Percentiles rank a stretch among this genome's conserved stretches.
phyloP scores from a whole-genome alignment of 495 filamentous ascomycete species.

The Pyrenopolyporus hunteri region DNA sequence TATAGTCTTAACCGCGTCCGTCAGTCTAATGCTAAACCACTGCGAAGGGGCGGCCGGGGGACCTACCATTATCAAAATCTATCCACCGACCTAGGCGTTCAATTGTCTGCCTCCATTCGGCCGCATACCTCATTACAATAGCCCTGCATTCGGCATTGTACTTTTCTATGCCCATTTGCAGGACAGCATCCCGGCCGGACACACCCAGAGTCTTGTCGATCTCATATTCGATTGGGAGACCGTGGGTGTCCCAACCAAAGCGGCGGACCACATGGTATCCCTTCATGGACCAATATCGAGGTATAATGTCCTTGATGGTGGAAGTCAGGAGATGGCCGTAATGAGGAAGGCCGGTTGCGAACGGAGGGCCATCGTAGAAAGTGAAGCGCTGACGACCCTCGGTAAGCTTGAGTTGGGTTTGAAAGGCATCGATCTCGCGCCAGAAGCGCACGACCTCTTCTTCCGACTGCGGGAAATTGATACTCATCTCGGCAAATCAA shows the following conservation, averaged over 20 bases:
- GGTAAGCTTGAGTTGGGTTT: slow-evolving; percentile 59
- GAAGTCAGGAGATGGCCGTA: slow-evolving; percentile 96
- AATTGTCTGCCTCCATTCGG: slow-evolving; percentile 90
- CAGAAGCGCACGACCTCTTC: slow-evolving; percentile 35
- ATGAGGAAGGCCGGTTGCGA: slow-evolving; percentile 77
- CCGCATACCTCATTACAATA: slow-evolving; percentile 92
- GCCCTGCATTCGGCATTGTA: slow-evolving; percentile 94
- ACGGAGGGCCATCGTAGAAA: slow-evolving; percentile 77
- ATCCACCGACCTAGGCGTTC: slow-evolving; percentile 95
- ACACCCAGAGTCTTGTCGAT: slow-evolving; percentile 97
- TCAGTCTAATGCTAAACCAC: background rate
- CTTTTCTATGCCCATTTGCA: slow-evolving; percentile 82
- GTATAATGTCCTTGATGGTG: slow-evolving; percentile 97
- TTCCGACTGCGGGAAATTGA: slow-evolving; percentile 28
- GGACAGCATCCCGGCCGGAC: slow-evolving; percentile 85
- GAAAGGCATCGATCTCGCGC: slow-evolving; percentile 45
- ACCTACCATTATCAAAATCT: slow-evolving; percentile 82
- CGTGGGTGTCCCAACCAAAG: slow-evolving; percentile 89
- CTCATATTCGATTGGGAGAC: slow-evolving; percentile 94
- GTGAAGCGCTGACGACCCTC: slow-evolving; percentile 76
- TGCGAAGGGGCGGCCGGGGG: background rate
- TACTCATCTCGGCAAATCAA: slow-evolving; percentile 31
- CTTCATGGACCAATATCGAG: slow-evolving; percentile 97
- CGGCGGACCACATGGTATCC: slow-evolving; percentile 81
- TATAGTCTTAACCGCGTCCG: slow-evolving; percentile 18